These are phyloP conservation scores for Podospora pseudocomata DNA, from an alignment of 495 filamentous ascomycete species.

Conservation along the genomic window DNA sequence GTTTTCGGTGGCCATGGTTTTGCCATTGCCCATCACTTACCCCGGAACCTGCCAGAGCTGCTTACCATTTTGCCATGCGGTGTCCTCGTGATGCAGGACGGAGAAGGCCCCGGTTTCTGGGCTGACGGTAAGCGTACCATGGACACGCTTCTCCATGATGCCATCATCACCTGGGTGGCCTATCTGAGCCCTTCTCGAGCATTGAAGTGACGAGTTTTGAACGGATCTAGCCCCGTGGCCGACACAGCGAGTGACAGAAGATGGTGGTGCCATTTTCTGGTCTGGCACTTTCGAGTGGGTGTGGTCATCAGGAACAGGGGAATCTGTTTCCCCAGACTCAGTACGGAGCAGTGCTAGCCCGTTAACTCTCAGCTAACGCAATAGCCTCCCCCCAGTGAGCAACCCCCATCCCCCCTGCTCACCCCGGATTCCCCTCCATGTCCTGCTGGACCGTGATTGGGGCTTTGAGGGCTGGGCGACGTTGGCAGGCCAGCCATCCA, in stretches of 20 bases:
- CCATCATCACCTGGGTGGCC: neutral
- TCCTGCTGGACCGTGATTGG: constrained; percentile 8
- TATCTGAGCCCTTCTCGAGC: neutral
- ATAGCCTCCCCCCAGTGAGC: neutral
- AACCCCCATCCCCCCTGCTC: constrained; percentile 18
- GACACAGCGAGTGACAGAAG: neutral
- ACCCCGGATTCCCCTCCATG: constrained; percentile 26
- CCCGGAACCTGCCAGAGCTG: neutral
- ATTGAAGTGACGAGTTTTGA: neutral
- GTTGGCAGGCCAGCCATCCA: constrained; percentile 10
- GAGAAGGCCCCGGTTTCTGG: constrained; percentile 10
- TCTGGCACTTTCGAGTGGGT: neutral
- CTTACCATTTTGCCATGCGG: neutral
- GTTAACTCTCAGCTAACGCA: constrained; percentile 4
- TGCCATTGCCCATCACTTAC: neutral
- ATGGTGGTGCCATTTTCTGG: neutral
- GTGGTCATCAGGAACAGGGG: constrained; percentile 4
- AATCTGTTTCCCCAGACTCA: neutral
- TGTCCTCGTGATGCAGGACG: constrained; percentile 12
- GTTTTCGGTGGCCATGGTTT: neutral
- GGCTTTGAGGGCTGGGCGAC: constrained; percentile 4
- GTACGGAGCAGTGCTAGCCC: neutral
- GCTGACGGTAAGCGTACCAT: constrained; percentile 15
- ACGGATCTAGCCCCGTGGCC: neutral
- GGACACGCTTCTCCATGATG: constrained; percentile 1